Base-by-base conservation (phyloP, 2,329 filamentous ascomycete genomes). In the Graphilbum ipis-grandicollis region DNA sequence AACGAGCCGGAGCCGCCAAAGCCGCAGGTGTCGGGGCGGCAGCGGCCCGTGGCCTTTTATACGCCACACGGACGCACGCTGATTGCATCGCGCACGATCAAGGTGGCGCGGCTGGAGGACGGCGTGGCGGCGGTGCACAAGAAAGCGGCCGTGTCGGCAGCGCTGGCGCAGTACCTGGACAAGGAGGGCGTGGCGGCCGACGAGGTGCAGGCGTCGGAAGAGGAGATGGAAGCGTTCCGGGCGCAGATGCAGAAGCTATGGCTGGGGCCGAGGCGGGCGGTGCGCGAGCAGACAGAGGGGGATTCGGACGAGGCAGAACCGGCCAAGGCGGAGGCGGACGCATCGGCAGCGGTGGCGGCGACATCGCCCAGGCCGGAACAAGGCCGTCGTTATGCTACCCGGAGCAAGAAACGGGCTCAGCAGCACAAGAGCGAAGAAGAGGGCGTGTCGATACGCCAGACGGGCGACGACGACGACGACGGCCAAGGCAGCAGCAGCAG, bases 11-110 rank as follows among this genome's bases (percentile, higher is more conserved):
- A 63, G 44, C 47, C 54, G 2, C 55, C 60, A 4, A 49, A 48
- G 15, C 53, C 56, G 0, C 57, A 56, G 31, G 54, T 62, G 34
- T 58, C 63, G 40, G 61, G 62, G 10, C 26, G 26, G 14, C 56
- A 59, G 22, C 59, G 57, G 35, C 64, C 67, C 4, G 52, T 68
- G 5, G 63, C 70, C 19, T 62, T 62, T 39, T 56, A 68, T 35
- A 60, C 62, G 18, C 59, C 62, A 3, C 56, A 57, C 13, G 65
- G 65, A 15, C 58, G 58, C 37, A 61, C 63, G 19, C 51, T 61
- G 1, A 65, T 66, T 41, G 57, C 65, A 15, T 70, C 66, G 9
- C 59, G 66, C 17, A 50, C 55, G 3, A 51, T 54, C 13, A 41
- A 46, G 33, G 39, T 45, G 3, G 52, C 46, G 38, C 48, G 50